phyloP scores from a whole-genome alignment of 495 filamentous ascomycete species.

The Ramalina intermedia region DNA sequence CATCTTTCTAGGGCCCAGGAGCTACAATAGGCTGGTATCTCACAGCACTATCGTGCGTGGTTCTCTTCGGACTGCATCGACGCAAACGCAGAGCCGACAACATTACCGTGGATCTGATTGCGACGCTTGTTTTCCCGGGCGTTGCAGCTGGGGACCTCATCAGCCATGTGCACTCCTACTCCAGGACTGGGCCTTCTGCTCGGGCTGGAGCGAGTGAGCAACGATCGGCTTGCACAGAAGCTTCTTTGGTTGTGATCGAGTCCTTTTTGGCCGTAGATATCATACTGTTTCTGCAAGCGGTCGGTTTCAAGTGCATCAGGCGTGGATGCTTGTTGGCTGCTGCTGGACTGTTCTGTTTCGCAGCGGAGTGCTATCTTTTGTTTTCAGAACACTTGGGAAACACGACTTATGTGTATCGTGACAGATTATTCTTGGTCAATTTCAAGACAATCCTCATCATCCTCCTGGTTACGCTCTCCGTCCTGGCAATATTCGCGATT shows the following conservation, averaged over 20 bases:
- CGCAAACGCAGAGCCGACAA: slow-evolving; percentile 1
- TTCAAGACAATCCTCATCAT: neutral
- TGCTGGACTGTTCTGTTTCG: slow-evolving; percentile 5
- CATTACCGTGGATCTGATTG: slow-evolving; percentile 4
- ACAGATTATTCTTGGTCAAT: neutral
- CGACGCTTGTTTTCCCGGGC: slow-evolving; percentile 2
- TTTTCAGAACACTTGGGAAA: neutral
- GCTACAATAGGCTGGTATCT: slow-evolving; percentile 13
- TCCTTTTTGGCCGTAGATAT: neutral
- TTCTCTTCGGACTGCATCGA: slow-evolving; percentile 9
- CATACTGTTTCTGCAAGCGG: slow-evolving; percentile 1
- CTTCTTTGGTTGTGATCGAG: slow-evolving; percentile 4
- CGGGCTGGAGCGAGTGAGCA: neutral
- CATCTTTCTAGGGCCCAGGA: slow-evolving; percentile 15
- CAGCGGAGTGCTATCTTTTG: slow-evolving; percentile 1
- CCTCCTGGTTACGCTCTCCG: neutral
- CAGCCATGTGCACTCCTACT: neutral
- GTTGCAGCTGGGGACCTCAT: slow-evolving; percentile 8
- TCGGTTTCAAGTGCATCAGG: neutral
- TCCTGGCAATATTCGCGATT: neutral
- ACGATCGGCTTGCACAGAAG: slow-evolving; percentile 1
- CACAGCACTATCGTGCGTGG: slow-evolving; percentile 4
- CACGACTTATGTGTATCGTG: neutral
- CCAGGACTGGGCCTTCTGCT: neutral
- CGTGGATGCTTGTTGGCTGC: neutral